Evolutionary conservation across 352 stramenopile species (phyloP).

Genomic region (Halophytophthora polymorphica): DNA sequence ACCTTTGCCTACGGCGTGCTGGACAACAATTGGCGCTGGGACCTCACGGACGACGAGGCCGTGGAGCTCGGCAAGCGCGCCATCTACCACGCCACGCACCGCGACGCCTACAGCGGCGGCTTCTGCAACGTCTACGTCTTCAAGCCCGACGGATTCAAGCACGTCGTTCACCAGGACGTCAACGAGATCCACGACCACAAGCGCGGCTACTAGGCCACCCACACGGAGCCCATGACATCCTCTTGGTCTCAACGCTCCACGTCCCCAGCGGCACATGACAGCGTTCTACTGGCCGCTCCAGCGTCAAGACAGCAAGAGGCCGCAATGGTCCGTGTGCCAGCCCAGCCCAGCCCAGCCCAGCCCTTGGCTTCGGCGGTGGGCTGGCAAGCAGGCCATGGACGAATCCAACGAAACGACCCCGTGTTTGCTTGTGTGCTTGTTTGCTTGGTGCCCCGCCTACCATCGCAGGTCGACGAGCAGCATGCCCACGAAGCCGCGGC

Average conservation of each 20-base stretch:
- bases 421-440: slow-evolving; percentile 11
- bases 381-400: no score
- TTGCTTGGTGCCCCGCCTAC: slow-evolving; percentile 33
- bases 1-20: slow-evolving; percentile 99
- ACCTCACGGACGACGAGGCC: slow-evolving; percentile 98
- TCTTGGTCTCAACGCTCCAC: no score
- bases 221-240: no score
- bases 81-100: slow-evolving; percentile 99
- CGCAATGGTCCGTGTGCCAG: no score
- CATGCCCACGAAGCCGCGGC: slow-evolving; percentile 79
- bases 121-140: slow-evolving; percentile 97
- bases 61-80: slow-evolving; percentile 98
- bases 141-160: slow-evolving; percentile 95
- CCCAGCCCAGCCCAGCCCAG: no score
- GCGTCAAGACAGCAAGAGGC: no score
- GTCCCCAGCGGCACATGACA: no score
- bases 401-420: no score
- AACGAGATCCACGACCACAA: slow-evolving; percentile 97
- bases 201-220: slow-evolving; percentile 37
- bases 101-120: slow-evolving; percentile 98
- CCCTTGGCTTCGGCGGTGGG: no score
- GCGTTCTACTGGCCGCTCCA: no score
- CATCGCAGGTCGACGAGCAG: slow-evolving; percentile 78
- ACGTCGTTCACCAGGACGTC: slow-evolving; percentile 97
- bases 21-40: slow-evolving; percentile 95